Base-by-base conservation (phyloP, 2,329 filamentous ascomycete species). In the Penicillium brasilianum region DNA sequence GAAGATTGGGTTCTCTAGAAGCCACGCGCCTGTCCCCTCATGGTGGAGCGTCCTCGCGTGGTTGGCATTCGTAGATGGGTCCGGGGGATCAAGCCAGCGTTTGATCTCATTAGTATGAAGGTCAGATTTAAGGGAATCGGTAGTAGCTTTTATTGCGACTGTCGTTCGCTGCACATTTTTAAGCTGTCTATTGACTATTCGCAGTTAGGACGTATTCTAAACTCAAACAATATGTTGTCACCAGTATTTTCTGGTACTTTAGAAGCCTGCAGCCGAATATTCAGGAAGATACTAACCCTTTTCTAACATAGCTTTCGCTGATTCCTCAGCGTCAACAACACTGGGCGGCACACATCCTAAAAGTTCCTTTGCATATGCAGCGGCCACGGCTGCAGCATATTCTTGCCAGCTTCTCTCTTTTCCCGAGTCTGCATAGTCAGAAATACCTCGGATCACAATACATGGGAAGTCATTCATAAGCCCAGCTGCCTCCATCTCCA, bases 341-440 rank as follows among this genome's bases (percentile, higher is more conserved):
- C 36, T 37, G 6, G 36, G 36, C 25, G 6, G 25, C 48, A 50
- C 48, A 25, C 22, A 50, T 68, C 25, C 69, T 18, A 59, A 14
- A 11, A 62, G 36, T 18, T 62, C 63, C 34, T 55, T 72, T 11
- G 69, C 64, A 58, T 68, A 72, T 22, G 64, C 63, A 41, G 68
- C 71, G 18, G 71, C 70, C 1, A 61, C 61, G 10, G 61, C 57
- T 2, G 62, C 63, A 34, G 71, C 70, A 57, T 71, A 72, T 50
- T 51, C 36, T 51, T 72, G 65, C 69, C 69, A 72, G 11, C 46
- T 20, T 22, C 71, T 64, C 22, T 65, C 64, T 44, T 72, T 71
- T 55, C 71, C 68, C 2, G 65, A 65, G 48, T 72, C 71, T 7
- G 60, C 63, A 43, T 71, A 72, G 43, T 73, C 65, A 51, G 64